Evolutionary conservation across 2,329 filamentous ascomycete species (phyloP).

Genomic region (Talaromyces sp.): DNA sequence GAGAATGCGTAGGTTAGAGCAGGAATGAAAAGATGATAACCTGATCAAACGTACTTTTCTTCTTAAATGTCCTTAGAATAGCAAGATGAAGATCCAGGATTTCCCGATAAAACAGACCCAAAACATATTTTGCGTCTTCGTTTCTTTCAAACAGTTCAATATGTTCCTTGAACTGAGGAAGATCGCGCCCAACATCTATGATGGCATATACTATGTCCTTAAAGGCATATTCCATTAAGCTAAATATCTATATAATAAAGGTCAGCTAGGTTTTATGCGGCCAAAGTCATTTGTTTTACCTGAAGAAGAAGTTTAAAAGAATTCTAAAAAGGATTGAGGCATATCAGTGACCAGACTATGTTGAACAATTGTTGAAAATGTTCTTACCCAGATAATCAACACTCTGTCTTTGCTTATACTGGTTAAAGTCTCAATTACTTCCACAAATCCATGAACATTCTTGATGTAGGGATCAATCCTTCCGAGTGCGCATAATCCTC

Average conservation of each 20-base stretch:
- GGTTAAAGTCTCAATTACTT: constrained; percentile 1
- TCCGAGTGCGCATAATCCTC: constrained; percentile 1
- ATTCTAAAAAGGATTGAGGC: neutral
- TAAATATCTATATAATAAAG: constrained; percentile 1
- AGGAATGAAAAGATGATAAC: constrained; percentile 2
- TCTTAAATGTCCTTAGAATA: constrained; percentile 2
- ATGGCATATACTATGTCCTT: neutral
- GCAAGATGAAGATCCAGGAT: neutral
- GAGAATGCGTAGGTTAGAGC: constrained; percentile 1
- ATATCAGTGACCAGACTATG: constrained; percentile 2
- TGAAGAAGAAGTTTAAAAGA: neutral
- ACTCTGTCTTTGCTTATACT: constrained; percentile 3
- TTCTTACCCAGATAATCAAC: constrained; percentile 2
- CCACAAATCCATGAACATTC: constrained; percentile 1
- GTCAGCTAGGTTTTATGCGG: neutral
- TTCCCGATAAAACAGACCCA: constrained; percentile 1
- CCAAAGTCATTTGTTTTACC: constrained; percentile 1
- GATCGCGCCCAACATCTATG: neutral
- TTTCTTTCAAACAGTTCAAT: constrained; percentile 1
- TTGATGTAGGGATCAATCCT: constrained; percentile 1
- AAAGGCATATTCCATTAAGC: constrained; percentile 2
- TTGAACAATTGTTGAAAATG: neutral
- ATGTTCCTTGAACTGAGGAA: constrained; percentile 3
- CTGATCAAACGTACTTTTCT: constrained; percentile 2
- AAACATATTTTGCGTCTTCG: constrained; percentile 1